Evolutionary conservation across 345 rosid genomes (phyloP), one percentile per base, ranked within the genome.

Genomic region (Citrus cavaleriei): DNA sequence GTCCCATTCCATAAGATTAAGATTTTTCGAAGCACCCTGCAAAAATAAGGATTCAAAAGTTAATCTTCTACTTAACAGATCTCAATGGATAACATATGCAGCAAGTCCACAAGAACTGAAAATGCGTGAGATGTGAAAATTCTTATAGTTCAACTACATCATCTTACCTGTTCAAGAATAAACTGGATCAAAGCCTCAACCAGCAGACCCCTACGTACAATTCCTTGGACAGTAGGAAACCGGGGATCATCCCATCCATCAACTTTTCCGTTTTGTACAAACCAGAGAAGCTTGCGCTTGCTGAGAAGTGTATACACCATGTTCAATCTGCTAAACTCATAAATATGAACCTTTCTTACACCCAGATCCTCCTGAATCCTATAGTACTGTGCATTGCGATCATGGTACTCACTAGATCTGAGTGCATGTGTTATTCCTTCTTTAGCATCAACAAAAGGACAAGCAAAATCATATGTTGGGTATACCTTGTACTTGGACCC

Each of bases 391-490:
- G 93, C 85, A 46, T 91, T 92, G n/a, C 91, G 80, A 84, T 95
- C 98, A 75, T 93, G 97, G 32, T 93, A 93, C 85, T 93, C 94
- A 63, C 92, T 89, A 70, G 98, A 92, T n/a, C 91, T 82, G 62
- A 95, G 97, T 16, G 98, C 99, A 84, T 94, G 99, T 10, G 93
- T 90, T 63, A 91, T 96, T 32, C 95, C 95, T 86, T 96, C 98
- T 37, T 78, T 34, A 37, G 94, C 89, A 83, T 93, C 99, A 7
- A 93, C 94, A 88, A 88, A 94, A 2, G 99, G 99, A 78, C 99
- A 96, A 55, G 98, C 99, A 88, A 96, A 96, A 84, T 96, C 99
- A 83, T 96, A 96, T 25, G 98, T 96, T n/a, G 99, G 99, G 77
- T 94, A 96, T 40, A 96, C 4, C 85, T 91, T 94, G 78, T 94